Evolutionary conservation across 306 rosid genomes (phyloP), one percentile per base, ranked within the genome.

Genomic region (Sicyos baderoa): DNA sequence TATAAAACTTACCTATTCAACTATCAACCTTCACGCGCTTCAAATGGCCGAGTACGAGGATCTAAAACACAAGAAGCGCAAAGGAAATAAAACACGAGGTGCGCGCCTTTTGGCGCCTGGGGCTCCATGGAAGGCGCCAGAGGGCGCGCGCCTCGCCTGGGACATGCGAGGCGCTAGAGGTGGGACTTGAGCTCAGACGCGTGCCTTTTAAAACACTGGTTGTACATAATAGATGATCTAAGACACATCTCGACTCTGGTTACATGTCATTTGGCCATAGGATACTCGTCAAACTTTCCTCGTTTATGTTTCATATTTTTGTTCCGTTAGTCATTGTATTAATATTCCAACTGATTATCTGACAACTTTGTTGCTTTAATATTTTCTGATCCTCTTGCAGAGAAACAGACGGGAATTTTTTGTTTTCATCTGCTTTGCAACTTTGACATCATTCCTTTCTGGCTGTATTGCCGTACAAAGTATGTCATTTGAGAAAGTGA

Each of bases 401-500:
- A 84, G 84, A 83, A 93, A 93, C 84, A 93, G 89, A 66, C 78
- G 96, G 82, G 94, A 93, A 73, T 93, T 93, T 82, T 85, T 93
- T 76, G 79, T 88, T 71, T 78, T 93, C 14, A 45, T 93, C 78
- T 89, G 95, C 82, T 1, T 89, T 80, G 91, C 78, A 78, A 78
- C 88, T 75, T 42, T 69, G 80, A 67, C 97, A 21, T 82, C 98
- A 22, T 32, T 76, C 53, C 9, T 84, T 56, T 4, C 83, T 74
- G 86, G 68, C 68, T 85, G 76, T 9, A 68, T 93, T 74, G 65
- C 91, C 22, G 35, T 88, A 74, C 90, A 88, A 62, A 89, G 98
- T 93, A 89, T 50, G 95, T 57, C 35, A 69, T 57, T 80, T 11
- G 19, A 29, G 69, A 47, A 48, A 45, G 54, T 45, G 71, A 72